These are phyloP conservation scores for Eruca vesicaria DNA, from an alignment of 441 rosid species.

Conservation along the genomic window DNA sequence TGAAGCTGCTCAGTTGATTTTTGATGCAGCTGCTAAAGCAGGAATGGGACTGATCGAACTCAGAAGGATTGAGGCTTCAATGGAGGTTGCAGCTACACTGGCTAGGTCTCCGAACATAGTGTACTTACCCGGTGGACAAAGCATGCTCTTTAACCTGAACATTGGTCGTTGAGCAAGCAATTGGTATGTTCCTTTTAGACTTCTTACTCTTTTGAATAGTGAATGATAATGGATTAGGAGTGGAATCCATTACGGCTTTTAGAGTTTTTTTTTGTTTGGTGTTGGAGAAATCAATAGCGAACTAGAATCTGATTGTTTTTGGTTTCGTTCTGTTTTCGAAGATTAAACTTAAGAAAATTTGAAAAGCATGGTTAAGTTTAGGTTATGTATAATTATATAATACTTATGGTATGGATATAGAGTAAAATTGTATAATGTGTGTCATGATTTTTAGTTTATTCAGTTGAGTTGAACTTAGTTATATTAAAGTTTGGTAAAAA, in stretches of 20 bases:
- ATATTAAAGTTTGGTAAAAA: neutral
- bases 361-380: neutral
- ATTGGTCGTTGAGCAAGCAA: conserved; percentile 46
- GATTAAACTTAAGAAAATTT: neutral
- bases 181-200: conserved; percentile 19
- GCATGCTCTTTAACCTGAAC: conserved; percentile 74
- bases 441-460: neutral
- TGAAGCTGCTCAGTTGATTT: conserved; percentile 78
- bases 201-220: neutral
- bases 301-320: neutral
- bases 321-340: neutral
- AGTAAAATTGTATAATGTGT: neutral
- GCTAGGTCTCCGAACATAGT: conserved; percentile 85
- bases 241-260: neutral
- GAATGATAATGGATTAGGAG: neutral
- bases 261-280: neutral
- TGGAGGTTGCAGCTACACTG: conserved; percentile 81
- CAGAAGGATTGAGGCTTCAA: conserved; percentile 83
- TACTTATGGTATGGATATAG: neutral
- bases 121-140: conserved; percentile 84
- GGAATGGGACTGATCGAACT: conserved; percentile 87
- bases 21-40: conserved; percentile 69
- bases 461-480: neutral
- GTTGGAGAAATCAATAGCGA: too few relatives aligned
- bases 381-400: neutral